Evolutionary conservation across 768 basidiomycete genomes (phyloP).

Genomic region (Suillus spraguei): DNA sequence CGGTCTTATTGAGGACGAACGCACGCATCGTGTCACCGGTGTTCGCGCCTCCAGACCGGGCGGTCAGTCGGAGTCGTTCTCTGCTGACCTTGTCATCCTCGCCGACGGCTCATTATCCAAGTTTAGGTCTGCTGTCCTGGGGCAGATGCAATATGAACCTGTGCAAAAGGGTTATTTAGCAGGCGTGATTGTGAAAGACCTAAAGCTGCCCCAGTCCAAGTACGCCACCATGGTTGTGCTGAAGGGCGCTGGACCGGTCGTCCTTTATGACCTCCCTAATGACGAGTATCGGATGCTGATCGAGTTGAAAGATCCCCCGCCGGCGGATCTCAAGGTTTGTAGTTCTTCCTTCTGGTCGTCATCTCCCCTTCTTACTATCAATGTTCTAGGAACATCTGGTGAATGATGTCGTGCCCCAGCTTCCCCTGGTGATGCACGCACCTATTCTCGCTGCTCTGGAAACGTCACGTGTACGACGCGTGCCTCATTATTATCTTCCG

Average conservation of each 20-base stretch:
- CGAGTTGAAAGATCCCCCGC: constrained; percentile 69
- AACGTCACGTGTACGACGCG: constrained; percentile 74
- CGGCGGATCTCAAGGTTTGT: constrained; percentile 74
- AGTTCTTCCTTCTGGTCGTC: not conserved
- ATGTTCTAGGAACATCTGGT: constrained; percentile 58
- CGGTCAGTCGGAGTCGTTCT: constrained; percentile 49
- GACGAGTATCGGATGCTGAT: constrained; percentile 88
- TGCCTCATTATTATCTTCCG: constrained; percentile 92
- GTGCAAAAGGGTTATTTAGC: constrained; percentile 73
- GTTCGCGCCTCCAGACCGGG: constrained; percentile 40
- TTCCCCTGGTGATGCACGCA: constrained; percentile 65
- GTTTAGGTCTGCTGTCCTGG: constrained; percentile 67
- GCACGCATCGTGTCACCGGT: constrained; percentile 24
- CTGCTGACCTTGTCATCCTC: constrained; percentile 75
- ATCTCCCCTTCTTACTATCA: constrained; percentile 3
- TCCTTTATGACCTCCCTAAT: constrained; percentile 83
- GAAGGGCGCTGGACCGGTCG: constrained; percentile 75
- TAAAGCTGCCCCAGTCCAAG: constrained; percentile 61
- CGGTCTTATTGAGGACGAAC: constrained; percentile 57
- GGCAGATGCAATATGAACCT: constrained; percentile 44
- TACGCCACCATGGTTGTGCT: constrained; percentile 79
- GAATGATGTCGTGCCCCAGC: constrained; percentile 68
- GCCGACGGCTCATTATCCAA: constrained; percentile 93
- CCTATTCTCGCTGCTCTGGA: constrained; percentile 64
- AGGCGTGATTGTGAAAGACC: constrained; percentile 79